Evolutionary conservation across 2,329 filamentous ascomycete species (phyloP), one percentile per base, ranked within the genome.

Genomic region (Coniochaeta prunicola): DNA sequence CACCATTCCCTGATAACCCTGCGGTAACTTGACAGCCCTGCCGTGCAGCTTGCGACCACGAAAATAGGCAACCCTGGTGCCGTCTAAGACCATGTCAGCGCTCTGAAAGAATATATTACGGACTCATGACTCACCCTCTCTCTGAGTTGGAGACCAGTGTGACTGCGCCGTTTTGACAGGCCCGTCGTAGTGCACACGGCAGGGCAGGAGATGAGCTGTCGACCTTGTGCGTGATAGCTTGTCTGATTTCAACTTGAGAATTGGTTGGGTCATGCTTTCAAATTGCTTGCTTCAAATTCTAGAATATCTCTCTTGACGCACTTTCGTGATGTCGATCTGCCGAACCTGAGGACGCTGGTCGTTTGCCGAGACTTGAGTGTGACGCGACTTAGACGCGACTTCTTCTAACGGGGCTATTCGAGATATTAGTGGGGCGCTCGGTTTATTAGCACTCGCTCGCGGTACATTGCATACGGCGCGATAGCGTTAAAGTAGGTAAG

Each of bases 21-120:
- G 74, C 0, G 92, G 91, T 0, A 97, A 70, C 3, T 78, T 76
- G 3, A 94, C 72, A 1, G 76, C 68, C 61, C 83, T 87, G 45
- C 90, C 91, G 53, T 85, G 80, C 1, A 97, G 79, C 69, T 89
- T 92, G 55, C 91, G 85, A 34, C 92, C 92, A 62, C 92, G 87
- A 63, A 96, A 89, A 68, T 92, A 89, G 4, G 86, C 79, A 1
- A 79, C 82, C 40, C 76, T 77, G 2, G 73, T 77, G 10, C 74
- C 76, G 67, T 82, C 84, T 86, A 24, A 15, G 13, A 10, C 33
- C 5, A 4, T 2, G 7, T 38, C n/a, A 40, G 10, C 12, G 28
- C 8, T 56, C 9, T 17, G 5, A 21, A 40, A 30, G 17, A 12
- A 19, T 4, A 7, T 4, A 38, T n/a, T n/a, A n/a, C 10, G 15